phyloP scores from a whole-genome alignment of 805 yeast genomes.

The Nakazawaea wyomingensis region DNA sequence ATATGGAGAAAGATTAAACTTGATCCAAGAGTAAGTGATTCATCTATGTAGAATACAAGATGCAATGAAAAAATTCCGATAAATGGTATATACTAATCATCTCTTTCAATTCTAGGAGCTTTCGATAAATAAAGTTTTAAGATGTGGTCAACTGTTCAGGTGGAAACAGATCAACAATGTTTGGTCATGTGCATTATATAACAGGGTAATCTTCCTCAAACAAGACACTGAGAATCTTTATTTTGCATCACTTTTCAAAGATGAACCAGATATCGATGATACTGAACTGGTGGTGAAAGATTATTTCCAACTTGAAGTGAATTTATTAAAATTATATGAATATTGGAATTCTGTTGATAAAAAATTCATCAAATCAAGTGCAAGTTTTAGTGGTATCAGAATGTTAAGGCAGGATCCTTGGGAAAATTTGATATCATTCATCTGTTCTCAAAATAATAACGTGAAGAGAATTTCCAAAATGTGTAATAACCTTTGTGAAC shows the following conservation, averaged over 20 bases:
- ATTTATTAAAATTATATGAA: constrained; percentile 45
- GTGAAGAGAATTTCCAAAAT: constrained; percentile 88
- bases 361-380: constrained; percentile 33
- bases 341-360: constrained; percentile 60
- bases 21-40: constrained; percentile 18
- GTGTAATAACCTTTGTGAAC: constrained; percentile 73
- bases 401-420: constrained; percentile 93
- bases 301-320: constrained; percentile 66
- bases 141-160: constrained; percentile 82
- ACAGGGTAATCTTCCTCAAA: constrained; percentile 56
- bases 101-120: constrained; percentile 50
- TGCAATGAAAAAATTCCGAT: background rate
- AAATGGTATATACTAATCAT: no score
- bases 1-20: constrained; percentile 23
- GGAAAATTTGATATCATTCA: constrained; percentile 88
- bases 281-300: constrained; percentile 44
- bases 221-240: constrained; percentile 52
- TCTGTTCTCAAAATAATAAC: constrained; percentile 94
- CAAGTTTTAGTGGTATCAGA: constrained; percentile 62
- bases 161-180: constrained; percentile 62
- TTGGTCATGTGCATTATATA: constrained; percentile 62
- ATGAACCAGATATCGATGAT: constrained; percentile 22
- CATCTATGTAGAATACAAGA: background rate
- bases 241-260: constrained; percentile 39
- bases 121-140: constrained; percentile 55